These are phyloP conservation scores for Rubus idaeus DNA, from an alignment of 306 rosid genomes.

Conservation along the genomic window DNA sequence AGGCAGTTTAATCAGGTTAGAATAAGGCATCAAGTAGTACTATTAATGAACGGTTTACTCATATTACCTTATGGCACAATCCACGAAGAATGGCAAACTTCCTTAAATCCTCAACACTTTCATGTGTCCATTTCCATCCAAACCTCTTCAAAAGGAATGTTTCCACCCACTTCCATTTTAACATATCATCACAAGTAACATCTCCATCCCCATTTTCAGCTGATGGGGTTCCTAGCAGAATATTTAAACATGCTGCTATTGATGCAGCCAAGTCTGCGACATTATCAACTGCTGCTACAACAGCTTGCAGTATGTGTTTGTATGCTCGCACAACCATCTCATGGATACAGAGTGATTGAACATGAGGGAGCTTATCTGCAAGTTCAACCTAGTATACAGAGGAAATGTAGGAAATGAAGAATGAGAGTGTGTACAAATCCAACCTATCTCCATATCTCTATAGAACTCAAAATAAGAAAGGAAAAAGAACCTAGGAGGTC, in stretches of 20 bases:
- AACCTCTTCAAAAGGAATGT: slow-evolving; percentile 78
- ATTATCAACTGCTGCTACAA: slow-evolving; percentile 75
- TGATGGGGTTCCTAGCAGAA: slow-evolving; percentile 73
- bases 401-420: slow-evolving; percentile 20
- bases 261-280: slow-evolving; percentile 77
- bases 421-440: slow-evolving; percentile 79
- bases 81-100: slow-evolving; percentile 93
- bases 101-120: slow-evolving; percentile 62
- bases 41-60: slow-evolving; percentile 3
- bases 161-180: slow-evolving; percentile 96
- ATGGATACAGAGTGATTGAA: slow-evolving; percentile 87
- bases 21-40: neutral
- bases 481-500: neutral
- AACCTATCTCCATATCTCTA: slow-evolving; percentile 41
- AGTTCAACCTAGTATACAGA: slow-evolving; percentile 74
- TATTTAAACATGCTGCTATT: slow-evolving; percentile 82
- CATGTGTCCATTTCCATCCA: slow-evolving; percentile 80
- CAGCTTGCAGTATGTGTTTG: slow-evolving; percentile 92
- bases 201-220: slow-evolving; percentile 49
- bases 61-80: slow-evolving; percentile 82
- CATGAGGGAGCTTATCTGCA: slow-evolving; percentile 97
- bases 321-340: slow-evolving; percentile 97
- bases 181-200: slow-evolving; percentile 42
- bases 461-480: neutral
- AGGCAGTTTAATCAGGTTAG: slow-evolving; percentile 13